Percentiles rank a stretch among this genome's conserved stretches.
These are phyloP conservation scores for Rhizophora mangle DNA, from an alignment of 345 rosid genomes.

Conservation along the genomic window DNA sequence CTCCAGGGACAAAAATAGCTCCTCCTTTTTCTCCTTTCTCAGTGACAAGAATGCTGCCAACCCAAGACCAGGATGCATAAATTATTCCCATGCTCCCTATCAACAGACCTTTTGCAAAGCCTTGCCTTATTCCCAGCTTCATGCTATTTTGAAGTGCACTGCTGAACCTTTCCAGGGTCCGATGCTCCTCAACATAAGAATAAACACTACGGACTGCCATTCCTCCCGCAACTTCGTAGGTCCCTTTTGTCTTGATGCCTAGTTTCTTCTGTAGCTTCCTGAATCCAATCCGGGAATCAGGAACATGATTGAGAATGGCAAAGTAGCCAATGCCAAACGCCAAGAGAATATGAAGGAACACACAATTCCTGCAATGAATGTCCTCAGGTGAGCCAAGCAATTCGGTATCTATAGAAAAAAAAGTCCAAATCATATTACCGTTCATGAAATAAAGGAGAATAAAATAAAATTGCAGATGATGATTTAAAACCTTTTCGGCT, in stretches of 20 bases:
- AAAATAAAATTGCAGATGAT: not conserved
- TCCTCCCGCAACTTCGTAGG: constrained; percentile 46
- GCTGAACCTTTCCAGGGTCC: constrained; percentile 35
- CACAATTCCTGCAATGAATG: constrained; percentile 36
- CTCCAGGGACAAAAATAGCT: constrained; percentile 37
- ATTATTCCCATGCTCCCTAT: constrained; percentile 55
- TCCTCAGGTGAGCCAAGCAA: constrained; percentile 31
- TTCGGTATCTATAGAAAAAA: constrained; percentile 40
- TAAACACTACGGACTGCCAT: constrained; percentile 51
- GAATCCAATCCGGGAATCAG: constrained; percentile 36
- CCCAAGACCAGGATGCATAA: constrained; percentile 52
- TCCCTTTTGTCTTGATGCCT: constrained; percentile 37
- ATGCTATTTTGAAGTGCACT: constrained; percentile 34
- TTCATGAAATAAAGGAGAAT: not conserved
- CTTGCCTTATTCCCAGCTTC: constrained; percentile 47
- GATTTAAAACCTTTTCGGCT: constrained; percentile 40
- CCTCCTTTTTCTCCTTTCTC: constrained; percentile 53
- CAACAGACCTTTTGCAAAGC: constrained; percentile 49
- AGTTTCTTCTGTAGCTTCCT: constrained; percentile 41
- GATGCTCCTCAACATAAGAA: constrained; percentile 47
- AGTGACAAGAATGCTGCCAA: constrained; percentile 45
- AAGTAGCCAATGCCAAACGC: constrained; percentile 43
- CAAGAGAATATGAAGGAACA: constrained; percentile 48
- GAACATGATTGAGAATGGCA: constrained; percentile 48
- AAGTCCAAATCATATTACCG: not conserved